phyloP scores from a whole-genome alignment of 2,329 filamentous ascomycete species.

The Truncatella angustata region DNA sequence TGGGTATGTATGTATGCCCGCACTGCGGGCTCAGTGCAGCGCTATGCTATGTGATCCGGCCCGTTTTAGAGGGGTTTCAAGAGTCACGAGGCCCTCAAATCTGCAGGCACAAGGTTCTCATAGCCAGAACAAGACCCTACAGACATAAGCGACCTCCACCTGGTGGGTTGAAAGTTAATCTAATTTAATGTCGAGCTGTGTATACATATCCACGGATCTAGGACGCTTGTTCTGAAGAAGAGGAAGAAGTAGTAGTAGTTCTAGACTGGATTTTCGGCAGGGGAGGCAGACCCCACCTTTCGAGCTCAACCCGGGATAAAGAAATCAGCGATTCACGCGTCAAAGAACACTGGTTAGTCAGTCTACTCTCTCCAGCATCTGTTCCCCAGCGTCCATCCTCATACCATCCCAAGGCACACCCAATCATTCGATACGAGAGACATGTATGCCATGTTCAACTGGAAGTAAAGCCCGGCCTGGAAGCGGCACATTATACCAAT shows the following conservation, averaged over 20 bases:
- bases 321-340: background rate
- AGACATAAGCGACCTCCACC: slow-evolving; percentile 4
- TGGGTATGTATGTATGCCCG: too few species aligned
- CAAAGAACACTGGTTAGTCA: too few species aligned
- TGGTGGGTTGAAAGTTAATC: background rate
- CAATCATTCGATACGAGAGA: too few species aligned
- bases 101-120: background rate
- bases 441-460: background rate
- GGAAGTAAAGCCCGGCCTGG: background rate
- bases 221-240: too few species aligned
- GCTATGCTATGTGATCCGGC: background rate
- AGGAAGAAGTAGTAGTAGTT: too few species aligned
- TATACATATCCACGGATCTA: too few species aligned
- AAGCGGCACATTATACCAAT: background rate
- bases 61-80: background rate
- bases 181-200: background rate
- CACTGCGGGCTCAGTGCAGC: too few species aligned
- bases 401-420: too few species aligned
- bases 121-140: slow-evolving; percentile 2
- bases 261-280: slow-evolving; percentile 1
- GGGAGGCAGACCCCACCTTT: too few species aligned
- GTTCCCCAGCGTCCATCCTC: background rate
- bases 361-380: too few species aligned
- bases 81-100: background rate
- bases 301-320: background rate